Evolutionary conservation across 257 asterid genomes (phyloP).

Genomic region (Solanum chiquidenum): DNA sequence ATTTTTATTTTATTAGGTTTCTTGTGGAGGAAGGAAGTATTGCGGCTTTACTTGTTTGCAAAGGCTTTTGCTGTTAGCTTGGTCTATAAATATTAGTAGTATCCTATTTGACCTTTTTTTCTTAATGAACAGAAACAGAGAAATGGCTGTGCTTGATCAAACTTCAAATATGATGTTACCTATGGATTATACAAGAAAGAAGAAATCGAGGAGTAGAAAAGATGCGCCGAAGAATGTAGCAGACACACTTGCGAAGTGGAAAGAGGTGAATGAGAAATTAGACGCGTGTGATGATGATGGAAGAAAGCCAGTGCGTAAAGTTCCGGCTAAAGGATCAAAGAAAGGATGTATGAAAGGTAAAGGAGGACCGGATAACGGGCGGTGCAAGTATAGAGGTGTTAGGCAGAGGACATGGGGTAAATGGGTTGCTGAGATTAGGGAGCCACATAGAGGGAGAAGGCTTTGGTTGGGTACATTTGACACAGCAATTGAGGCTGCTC

Average conservation of each 20-base stretch:
- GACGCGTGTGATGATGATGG: neutral
- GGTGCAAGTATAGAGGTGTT: constrained; percentile 25
- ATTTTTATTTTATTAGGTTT: neutral
- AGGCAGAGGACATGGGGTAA: constrained; percentile 42
- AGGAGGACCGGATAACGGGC: constrained; percentile 16
- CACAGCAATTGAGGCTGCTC: constrained; percentile 25
- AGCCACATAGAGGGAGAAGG: constrained; percentile 27
- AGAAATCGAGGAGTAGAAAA: constrained; percentile 15
- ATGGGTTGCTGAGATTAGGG: constrained; percentile 40
- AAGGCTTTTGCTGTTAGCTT: neutral
- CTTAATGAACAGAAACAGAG: neutral
- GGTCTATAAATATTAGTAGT: neutral
- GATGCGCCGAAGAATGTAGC: constrained; percentile 10
- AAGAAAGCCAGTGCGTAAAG: constrained; percentile 6
- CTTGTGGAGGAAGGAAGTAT: neutral
- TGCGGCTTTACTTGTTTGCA: neutral
- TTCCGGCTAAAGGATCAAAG: constrained; percentile 35
- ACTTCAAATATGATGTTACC: neutral
- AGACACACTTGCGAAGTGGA: constrained; percentile 25
- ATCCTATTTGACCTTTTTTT: neutral
- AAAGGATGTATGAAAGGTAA: constrained; percentile 33
- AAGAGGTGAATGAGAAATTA: constrained; percentile 18
- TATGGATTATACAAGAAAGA: constrained; percentile 11
- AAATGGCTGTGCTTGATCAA: constrained; percentile 7
- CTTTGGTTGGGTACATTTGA: constrained; percentile 35